Evolutionary conservation across 2,329 filamentous ascomycete species (phyloP), one percentile per base, ranked within the genome.

Genomic region (Trichoderma polysporum): DNA sequence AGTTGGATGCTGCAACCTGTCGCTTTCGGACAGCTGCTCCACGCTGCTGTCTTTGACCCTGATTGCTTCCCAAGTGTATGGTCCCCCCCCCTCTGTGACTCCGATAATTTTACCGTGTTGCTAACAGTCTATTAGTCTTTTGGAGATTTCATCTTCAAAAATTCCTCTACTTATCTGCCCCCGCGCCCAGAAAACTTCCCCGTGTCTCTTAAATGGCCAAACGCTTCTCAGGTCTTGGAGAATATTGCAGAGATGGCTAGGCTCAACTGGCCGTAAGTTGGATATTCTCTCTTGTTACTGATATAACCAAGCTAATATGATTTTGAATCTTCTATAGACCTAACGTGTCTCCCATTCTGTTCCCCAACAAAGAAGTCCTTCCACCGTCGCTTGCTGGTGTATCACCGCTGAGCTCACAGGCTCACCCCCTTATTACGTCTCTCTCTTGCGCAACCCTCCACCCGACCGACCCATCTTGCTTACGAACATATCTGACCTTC

Each of bases 381-480:
- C 88, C 91, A 0, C 75, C 85, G 3, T 82, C 88, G 3, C 84
- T 97, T n/a, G 76, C 83, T 25, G 80, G 85, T 13, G 89, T 97
- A 66, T 85, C 90, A 0, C 91, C 93, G 0, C 87, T 98, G 64
- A 93, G 92, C 1, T 89, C 91, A 1, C 87, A 91, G 31, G 94
- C 94, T 0, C 94, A 98, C 74, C 94, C 94, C 1, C 88, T 93
- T 49, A 94, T 97, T 76, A 89, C 87, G 10, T 90, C 89, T 29
- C 87, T 97, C 22, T 94, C 93, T 50, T 99, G 95, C 79, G 94
- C 94, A 1, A 85, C 94, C 2, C 87, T 98, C 2, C 94, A 99
- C 76, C 94, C 94, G 0, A 84, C 87, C 19, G 92, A 97, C 73
- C 94, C 94, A 1, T 97, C 92, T 19, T 99, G 94, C 78, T 85